Evolutionary conservation across 1,284 basidiomycete species (phyloP), one percentile per base, ranked within the genome.

Genomic region (Amanita bisporigera): DNA sequence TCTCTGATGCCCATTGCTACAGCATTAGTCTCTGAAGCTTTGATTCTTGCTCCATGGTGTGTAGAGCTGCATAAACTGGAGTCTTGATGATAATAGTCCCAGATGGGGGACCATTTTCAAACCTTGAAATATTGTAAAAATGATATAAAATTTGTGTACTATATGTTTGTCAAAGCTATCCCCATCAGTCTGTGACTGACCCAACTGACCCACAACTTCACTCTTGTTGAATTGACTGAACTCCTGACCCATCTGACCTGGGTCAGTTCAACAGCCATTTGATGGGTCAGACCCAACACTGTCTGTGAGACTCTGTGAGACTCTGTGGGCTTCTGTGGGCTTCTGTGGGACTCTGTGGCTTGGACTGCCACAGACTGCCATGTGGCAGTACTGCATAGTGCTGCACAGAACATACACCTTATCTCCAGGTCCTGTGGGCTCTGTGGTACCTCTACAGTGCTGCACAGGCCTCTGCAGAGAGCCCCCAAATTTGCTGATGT

Each of bases 21-120:
- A 50, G 47, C 47, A 50, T 50, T 50, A 50, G 47, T 50, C 47
- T 50, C 47, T 19, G n/a, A 50, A 50, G 47, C n/a, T 50, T 50
- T 50, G 47, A 50, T 50, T 50, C 47, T 50, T 50, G 47, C 47
- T 50, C 47, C 47, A n/a, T 50, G 19, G 47, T 50, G 47, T 50
- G 47, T 50, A 50, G 47, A 50, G 47, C n/a, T 50, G 47, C 47
- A 50, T 19, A 50, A 50, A 50, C 47, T 50, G 47, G 47, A 50
- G 47, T 50, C 47, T 50, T 50, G 47, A 50, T 50, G 47, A 50
- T 50, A 50, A 50, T 50, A 50, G 47, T 50, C 47, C 47, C 47
- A 50, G 47, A 50, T 19, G 9, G 24, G 47, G 47, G 47, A 50
- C 47, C 47, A 11, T 50, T 50, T 50, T 50, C 19, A n/a, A 26